A percentile compares a stretch with the other conserved stretches of the same genome.
phyloP scores from a whole-genome alignment of 2,329 filamentous ascomycete genomes.

The Aspergillus melleus region DNA sequence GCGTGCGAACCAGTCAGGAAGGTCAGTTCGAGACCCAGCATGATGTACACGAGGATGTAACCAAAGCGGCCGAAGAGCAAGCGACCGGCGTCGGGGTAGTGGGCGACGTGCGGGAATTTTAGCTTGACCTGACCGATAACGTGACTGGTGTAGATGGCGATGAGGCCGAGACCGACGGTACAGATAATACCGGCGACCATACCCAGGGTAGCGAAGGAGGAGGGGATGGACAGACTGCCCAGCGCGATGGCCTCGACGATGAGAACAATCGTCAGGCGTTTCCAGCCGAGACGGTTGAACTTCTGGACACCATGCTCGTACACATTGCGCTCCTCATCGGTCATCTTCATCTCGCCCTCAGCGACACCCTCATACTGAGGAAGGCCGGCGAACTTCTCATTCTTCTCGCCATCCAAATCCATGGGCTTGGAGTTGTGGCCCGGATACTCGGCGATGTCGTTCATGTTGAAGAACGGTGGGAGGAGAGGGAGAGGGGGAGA shows the following conservation, averaged over 20 bases:
- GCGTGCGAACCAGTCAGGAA: constrained; percentile 47
- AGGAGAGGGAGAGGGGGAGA: not conserved
- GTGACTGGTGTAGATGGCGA: constrained; percentile 46
- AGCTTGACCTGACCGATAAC: constrained; percentile 42
- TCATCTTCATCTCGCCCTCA: constrained; percentile 20
- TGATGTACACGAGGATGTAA: constrained; percentile 44
- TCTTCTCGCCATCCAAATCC: constrained; percentile 6
- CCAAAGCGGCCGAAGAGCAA: constrained; percentile 45
- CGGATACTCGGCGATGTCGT: constrained; percentile 13
- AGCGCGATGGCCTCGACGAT: constrained; percentile 54
- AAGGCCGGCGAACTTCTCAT: constrained; percentile 3
- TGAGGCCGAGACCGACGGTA: constrained; percentile 39
- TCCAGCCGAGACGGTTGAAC: constrained; percentile 24
- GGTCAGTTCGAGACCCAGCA: constrained; percentile 46
- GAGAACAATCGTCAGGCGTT: constrained; percentile 50
- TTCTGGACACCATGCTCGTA: constrained; percentile 24
- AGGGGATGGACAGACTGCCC: constrained; percentile 48
- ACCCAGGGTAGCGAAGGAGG: constrained; percentile 47
- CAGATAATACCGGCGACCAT: constrained; percentile 49
- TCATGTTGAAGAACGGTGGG: not conserved
- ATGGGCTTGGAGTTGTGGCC: constrained; percentile 6
- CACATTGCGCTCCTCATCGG: constrained; percentile 18
- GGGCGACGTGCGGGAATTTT: constrained; percentile 40
- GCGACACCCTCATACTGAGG: constrained; percentile 21
- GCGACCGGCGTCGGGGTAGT: constrained; percentile 47